Conservation (phyloP, 176 grass and related monocot genomes). For the Ampelocalamus luodianensis region DNA sequence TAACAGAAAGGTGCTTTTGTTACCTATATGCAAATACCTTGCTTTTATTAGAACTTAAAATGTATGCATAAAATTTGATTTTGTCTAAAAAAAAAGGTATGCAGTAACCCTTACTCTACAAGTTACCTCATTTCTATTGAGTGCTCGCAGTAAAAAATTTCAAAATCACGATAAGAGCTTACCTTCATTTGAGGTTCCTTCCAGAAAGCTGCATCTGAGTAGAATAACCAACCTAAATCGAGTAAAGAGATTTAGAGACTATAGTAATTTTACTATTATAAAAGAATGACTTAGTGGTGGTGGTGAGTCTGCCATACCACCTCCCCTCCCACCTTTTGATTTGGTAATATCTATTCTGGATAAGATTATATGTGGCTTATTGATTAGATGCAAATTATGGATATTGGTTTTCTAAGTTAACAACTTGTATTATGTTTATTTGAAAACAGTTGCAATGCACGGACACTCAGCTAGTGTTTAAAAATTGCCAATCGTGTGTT, state of each 20-base stretch:
- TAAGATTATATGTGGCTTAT: too few relatives aligned
- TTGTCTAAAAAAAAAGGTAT: not conserved
- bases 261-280: not conserved
- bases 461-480: not conserved
- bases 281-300: too few relatives aligned
- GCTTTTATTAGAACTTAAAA: slow-evolving; percentile 5
- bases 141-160: slow-evolving; percentile 16
- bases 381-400: too few relatives aligned
- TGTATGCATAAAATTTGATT: not conserved
- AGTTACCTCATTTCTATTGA: slow-evolving; percentile 8
- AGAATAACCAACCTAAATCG: slow-evolving; percentile 93
- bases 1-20: not conserved
- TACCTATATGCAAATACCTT: not conserved
- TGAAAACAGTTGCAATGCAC: too few relatives aligned
- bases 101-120: slow-evolving; percentile 28
- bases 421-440: too few relatives aligned
- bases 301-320: too few relatives aligned
- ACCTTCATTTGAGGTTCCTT: slow-evolving; percentile 96
- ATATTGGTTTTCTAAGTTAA: too few relatives aligned
- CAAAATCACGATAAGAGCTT: slow-evolving; percentile 26
- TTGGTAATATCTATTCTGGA: too few relatives aligned
- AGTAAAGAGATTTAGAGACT: slow-evolving; percentile 25
- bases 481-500: slow-evolving; percentile 4
- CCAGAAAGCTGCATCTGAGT: slow-evolving; percentile 80
- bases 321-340: too few relatives aligned